These are phyloP conservation scores for Monosporascus sp. DNA, from an alignment of 2,329 filamentous ascomycete species.

Conservation along the genomic window DNA sequence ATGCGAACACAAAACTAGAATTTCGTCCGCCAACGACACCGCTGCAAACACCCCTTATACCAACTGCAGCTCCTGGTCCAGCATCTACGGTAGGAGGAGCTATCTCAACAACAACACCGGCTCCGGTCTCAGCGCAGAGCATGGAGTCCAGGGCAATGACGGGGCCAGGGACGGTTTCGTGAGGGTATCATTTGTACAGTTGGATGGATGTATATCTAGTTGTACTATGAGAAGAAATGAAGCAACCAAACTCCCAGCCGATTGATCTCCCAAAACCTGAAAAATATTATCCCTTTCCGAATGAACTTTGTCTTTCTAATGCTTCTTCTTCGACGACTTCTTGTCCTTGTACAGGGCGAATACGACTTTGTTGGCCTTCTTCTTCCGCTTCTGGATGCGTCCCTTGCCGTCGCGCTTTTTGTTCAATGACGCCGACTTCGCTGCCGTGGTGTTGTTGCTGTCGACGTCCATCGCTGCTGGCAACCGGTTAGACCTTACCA, in stretches of 20 bases:
- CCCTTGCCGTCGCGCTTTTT: conserved; percentile 37
- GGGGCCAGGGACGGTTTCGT: conserved; percentile 6
- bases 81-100: conserved; percentile 3
- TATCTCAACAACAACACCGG: conserved; percentile 5
- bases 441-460: conserved; percentile 20
- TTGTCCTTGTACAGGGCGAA: conserved; percentile 54
- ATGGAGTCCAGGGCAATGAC: conserved; percentile 3
- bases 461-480: conserved; percentile 54
- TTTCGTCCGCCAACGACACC: background rate
- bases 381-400: conserved; percentile 52
- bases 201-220: conserved; percentile 14
- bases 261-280: conserved; percentile 2
- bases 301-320: conserved; percentile 7
- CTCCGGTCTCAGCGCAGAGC: conserved; percentile 1
- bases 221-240: conserved; percentile 12
- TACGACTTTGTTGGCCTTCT: conserved; percentile 49
- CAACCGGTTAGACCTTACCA: conserved; percentile 7
- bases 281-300: conserved; percentile 20
- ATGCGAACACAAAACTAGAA: background rate
- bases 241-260: conserved; percentile 20
- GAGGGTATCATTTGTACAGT: conserved; percentile 21
- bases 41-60: background rate
- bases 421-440: conserved; percentile 25
- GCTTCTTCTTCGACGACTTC: conserved; percentile 37
- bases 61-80: background rate